A percentile compares a stretch with the other conserved stretches of the same genome.
phyloP scores from a whole-genome alignment of 2,329 filamentous ascomycete genomes.

The Rhynchosporium agropyri region DNA sequence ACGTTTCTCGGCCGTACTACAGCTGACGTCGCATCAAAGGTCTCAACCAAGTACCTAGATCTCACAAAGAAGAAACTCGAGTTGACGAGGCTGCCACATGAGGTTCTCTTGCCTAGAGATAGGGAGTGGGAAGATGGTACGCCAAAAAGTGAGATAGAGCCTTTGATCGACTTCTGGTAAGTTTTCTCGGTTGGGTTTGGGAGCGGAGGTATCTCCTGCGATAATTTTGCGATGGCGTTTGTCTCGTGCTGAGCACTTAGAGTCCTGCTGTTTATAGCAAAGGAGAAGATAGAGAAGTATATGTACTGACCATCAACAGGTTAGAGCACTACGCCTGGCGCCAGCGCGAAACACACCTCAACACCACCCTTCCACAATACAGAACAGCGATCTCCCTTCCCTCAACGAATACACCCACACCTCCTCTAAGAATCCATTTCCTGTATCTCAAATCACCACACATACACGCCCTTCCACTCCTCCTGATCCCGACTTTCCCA shows the following conservation, averaged over 20 bases:
- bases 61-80: conserved; percentile 69
- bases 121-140: conserved; percentile 55
- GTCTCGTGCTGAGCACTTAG: not conserved
- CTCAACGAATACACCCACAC: conserved; percentile 6
- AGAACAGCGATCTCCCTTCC: conserved; percentile 48
- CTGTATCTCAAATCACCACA: conserved; percentile 60
- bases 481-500: conserved; percentile 68
- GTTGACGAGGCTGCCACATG: conserved; percentile 65
- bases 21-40: conserved; percentile 46
- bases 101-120: conserved; percentile 52
- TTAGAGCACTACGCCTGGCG: conserved; percentile 69
- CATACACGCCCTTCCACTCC: conserved; percentile 59
- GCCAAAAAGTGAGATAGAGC: conserved; percentile 63
- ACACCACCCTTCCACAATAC: conserved; percentile 63
- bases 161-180: conserved; percentile 67
- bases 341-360: conserved; percentile 59
- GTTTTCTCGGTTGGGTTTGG: conserved; percentile 30
- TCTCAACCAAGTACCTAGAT: conserved; percentile 68
- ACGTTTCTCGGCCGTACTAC: conserved; percentile 40
- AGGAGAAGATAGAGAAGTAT: not conserved
- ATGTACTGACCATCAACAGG: conserved; percentile 46
- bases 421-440: conserved; percentile 62
- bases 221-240: not conserved
- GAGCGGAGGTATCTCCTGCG: conserved; percentile 1
- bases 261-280: not conserved